These are phyloP conservation scores for Rhizopus stolonifer DNA, from an alignment of 371 early-diverging fungal species.

Conservation along the genomic window DNA sequence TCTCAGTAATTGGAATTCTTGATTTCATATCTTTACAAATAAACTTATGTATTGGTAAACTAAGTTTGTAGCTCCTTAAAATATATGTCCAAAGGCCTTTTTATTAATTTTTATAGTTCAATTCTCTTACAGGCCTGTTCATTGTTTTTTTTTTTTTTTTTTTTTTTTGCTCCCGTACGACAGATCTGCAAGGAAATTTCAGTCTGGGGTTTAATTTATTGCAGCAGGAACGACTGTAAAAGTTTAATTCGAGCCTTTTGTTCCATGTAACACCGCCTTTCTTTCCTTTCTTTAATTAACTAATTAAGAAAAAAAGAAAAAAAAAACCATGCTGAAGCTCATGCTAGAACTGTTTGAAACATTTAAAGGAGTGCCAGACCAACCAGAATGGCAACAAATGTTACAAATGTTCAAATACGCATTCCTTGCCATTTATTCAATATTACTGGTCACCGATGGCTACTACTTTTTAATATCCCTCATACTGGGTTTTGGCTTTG, in stretches of 20 bases:
- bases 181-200: background rate
- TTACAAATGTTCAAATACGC: background rate
- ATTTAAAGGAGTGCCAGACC: background rate
- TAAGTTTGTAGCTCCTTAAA: too few relatives aligned
- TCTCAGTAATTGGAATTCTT: too few relatives aligned
- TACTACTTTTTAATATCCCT: slow-evolving; percentile 30
- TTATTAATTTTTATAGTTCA: too few relatives aligned
- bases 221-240: background rate
- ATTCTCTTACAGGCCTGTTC: too few relatives aligned
- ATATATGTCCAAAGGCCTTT: too few relatives aligned
- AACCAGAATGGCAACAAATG: background rate
- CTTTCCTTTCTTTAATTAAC: background rate
- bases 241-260: background rate
- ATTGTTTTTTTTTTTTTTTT: too few relatives aligned
- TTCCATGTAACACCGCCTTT: background rate
- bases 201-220: background rate
- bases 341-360: background rate
- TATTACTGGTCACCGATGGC: slow-evolving; percentile 30
- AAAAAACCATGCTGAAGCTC: background rate
- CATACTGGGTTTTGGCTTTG: slow-evolving; percentile 26
- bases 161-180: too few relatives aligned
- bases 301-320: too few relatives aligned
- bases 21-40: too few relatives aligned
- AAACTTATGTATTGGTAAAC: too few relatives aligned
- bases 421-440: slow-evolving; percentile 21